Base-by-base conservation (phyloP, 352 stramenopile genomes). In the Phytophthora pluvialis region DNA sequence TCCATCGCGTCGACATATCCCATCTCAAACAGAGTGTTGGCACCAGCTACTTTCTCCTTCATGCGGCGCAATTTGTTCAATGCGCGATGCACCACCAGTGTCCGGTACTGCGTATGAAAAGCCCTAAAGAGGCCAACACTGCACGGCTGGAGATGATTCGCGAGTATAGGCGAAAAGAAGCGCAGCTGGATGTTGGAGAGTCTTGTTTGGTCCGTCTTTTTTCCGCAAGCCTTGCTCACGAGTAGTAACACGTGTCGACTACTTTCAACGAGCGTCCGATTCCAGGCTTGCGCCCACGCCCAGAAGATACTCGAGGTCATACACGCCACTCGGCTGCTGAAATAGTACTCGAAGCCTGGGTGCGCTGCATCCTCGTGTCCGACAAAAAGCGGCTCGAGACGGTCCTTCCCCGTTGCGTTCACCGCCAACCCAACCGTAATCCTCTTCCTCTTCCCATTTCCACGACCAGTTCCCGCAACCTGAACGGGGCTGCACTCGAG, bases 21-120 rank as follows among this genome's bases (percentile, higher is more conserved):
- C 7, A 73, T 28, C 32, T 52, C 29, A 29, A 69, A 64, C 7
- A 52, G 36, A 12, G 15, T 33, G 8, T 8, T 31, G 18, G 7
- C 21, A 13, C 56, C 38, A 16, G 18, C 5, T 15, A 35, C 11
- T 26, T 39, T 18, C 11, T 33, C 32, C 12, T 38, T 18, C 13
- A 16, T 48, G 16, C 10, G 44, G 13, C 58, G 26, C 10, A 69
- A 29, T 29, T 50, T 51, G 13, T 61, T 48, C 6, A 52, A 38
- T 3, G 52, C 39, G 5, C 59, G 64, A n/a, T 69, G 38, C 33
- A 61, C 45, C 9, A 61, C n/a, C 15, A 57, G 44, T 4, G 44
- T 59, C 4, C 52, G 58, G 28, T 56, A 72, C 11, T 49, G 40
- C 12, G 54, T 45, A 11, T 70, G 59, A 52, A 74, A 70, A n/a